Evolutionary conservation across 2,329 filamentous ascomycete species (phyloP).

Genomic region (Colletotrichum tanaceti): DNA sequence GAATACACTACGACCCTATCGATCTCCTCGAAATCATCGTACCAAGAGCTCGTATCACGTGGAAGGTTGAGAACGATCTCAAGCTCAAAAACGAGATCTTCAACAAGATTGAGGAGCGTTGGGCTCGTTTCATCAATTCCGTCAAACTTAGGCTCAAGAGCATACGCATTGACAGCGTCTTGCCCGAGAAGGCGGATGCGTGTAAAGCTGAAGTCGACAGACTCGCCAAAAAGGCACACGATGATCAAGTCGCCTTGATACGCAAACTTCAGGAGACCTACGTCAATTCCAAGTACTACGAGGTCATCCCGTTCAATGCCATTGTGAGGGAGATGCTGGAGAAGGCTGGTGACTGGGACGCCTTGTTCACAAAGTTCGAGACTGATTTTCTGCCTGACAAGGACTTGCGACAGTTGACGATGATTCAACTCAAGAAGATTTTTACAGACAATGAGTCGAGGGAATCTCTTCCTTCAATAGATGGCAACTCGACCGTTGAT

Average conservation of each 20-base stretch:
- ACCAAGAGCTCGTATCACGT: slow-evolving; percentile 88
- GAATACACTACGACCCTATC: slow-evolving; percentile 92
- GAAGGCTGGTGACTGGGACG: slow-evolving; percentile 93
- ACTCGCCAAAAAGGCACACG: slow-evolving; percentile 81
- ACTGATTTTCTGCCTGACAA: slow-evolving; percentile 95
- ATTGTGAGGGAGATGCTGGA: slow-evolving; percentile 92
- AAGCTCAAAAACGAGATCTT: slow-evolving; percentile 94
- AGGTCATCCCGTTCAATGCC: slow-evolving; percentile 92
- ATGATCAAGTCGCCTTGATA: slow-evolving; percentile 81
- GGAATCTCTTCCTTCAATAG: slow-evolving; percentile 76
- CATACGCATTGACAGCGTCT: slow-evolving; percentile 91
- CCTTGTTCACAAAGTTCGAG: slow-evolving; percentile 89
- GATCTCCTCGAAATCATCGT: slow-evolving; percentile 95
- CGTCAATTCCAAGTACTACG: slow-evolving; percentile 94
- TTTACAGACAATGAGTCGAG: slow-evolving; percentile 92
- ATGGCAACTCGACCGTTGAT: slow-evolving; percentile 71
- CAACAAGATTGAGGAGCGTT: slow-evolving; percentile 80
- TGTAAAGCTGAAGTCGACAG: slow-evolving; percentile 86
- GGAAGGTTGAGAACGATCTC: slow-evolving; percentile 97
- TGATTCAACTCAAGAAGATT: slow-evolving; percentile 92
- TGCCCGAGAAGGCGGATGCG: slow-evolving; percentile 85
- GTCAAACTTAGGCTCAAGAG: slow-evolving; percentile 85
- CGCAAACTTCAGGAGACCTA: slow-evolving; percentile 89
- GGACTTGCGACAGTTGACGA: slow-evolving; percentile 91
- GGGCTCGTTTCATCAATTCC: slow-evolving; percentile 88